These are phyloP conservation scores for Amanita pallidorosea DNA, from an alignment of 768 basidiomycete species.

Conservation along the genomic window DNA sequence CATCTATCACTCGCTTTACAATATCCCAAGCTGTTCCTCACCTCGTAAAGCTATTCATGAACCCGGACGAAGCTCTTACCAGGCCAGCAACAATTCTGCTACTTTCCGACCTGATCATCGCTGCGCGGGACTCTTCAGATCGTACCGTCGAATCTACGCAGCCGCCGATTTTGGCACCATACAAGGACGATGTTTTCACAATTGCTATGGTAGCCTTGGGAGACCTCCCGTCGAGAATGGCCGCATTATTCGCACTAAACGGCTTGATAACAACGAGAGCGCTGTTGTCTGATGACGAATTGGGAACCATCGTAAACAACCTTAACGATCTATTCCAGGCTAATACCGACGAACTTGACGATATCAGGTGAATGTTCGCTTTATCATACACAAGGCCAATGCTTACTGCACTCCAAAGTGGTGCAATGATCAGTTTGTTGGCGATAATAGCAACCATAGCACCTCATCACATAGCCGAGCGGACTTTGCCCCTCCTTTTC, in stretches of 20 bases:
- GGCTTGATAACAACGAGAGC: constrained; percentile 52
- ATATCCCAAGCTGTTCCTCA: constrained; percentile 63
- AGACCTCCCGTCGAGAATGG: constrained; percentile 34
- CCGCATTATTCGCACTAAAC: constrained; percentile 57
- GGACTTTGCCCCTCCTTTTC: constrained; percentile 77
- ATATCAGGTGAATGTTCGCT: constrained; percentile 33
- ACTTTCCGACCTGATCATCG: constrained; percentile 53
- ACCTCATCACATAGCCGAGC: constrained; percentile 56
- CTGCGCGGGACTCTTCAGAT: constrained; percentile 33
- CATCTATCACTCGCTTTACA: constrained; percentile 56
- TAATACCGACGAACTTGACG: constrained; percentile 39
- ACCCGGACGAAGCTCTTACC: constrained; percentile 57
- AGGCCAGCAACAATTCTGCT: constrained; percentile 57
- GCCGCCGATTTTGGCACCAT: constrained; percentile 34
- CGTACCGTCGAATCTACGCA: constrained; percentile 9
- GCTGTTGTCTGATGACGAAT: constrained; percentile 62
- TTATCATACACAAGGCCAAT: not conserved
- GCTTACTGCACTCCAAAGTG: constrained; percentile 25
- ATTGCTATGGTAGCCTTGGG: constrained; percentile 50
- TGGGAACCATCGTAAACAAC: constrained; percentile 69
- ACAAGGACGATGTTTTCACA: constrained; percentile 71
- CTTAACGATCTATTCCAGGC: constrained; percentile 58
- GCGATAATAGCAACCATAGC: constrained; percentile 45
- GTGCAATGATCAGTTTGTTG: constrained; percentile 52
- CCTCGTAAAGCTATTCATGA: constrained; percentile 64